Base-by-base conservation (phyloP, 371 early-diverging fungal species). In the Rhizopus arrhizus region DNA sequence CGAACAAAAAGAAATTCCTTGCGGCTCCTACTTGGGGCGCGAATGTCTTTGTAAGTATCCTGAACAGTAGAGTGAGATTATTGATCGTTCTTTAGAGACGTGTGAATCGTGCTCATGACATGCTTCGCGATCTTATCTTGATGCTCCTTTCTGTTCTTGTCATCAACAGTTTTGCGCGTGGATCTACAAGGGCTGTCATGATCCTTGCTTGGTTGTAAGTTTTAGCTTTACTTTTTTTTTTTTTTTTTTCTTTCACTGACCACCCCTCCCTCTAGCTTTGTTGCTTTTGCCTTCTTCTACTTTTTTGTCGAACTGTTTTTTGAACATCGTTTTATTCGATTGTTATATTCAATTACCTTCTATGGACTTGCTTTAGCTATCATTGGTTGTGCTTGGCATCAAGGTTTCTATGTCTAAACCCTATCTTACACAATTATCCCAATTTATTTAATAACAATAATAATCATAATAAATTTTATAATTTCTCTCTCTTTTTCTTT, bases 91-190 rank as follows among this genome's bases (percentile, higher is more conserved):
- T 47, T 40, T 56, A 67, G 65, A 62, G 64, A 29, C 76, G 76
- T 16, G 34, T 79, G 31, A 65, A 69, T 29, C 68, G 76, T 49
- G 72, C 67, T 36, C 68, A 69, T 51, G 69, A 75, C 48, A 31
- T 79, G 48, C 56, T 75, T 16, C 68, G 76, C 35, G 76, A 79
- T 54, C 57, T 74, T 33, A 65, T 75, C 9, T 35, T 77, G 29
- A 68, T 78, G 68, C 45, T 76, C 8, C 59, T 69, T 1, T 65
- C 72, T 16, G 72, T 72, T 3, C 48, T 80, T 15, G 64, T 70
- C 16, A 34, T 80, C 41, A 80, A 80, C 48, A 75, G 75, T 16
- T 70, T 80, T 68, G 80, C 70, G 53, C 69, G 65, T 62, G 77
- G 63, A 22, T 75, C 75, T 42, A 73, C 70, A 34, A 67, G 66